These are phyloP conservation scores for Rhynchosporium secalis DNA, from an alignment of 2,329 filamentous ascomycete species.

Conservation along the genomic window DNA sequence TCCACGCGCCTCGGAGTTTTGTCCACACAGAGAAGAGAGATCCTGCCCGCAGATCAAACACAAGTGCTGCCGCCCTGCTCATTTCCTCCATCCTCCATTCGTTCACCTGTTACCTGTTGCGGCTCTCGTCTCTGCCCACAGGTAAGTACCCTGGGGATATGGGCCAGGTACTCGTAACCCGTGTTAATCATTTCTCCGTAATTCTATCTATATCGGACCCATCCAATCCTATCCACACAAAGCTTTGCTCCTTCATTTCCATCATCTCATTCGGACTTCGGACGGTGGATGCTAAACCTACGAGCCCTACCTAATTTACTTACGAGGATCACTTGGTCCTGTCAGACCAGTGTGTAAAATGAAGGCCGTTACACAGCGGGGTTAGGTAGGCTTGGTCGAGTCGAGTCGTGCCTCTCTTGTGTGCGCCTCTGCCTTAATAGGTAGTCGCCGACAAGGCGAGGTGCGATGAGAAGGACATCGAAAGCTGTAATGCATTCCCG, in stretches of 20 bases:
- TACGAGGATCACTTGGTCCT: too few species aligned
- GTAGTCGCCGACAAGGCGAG: conserved; percentile 4
- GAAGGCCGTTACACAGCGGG: not conserved
- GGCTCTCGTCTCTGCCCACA: conserved; percentile 9
- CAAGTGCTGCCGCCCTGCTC: conserved; percentile 5
- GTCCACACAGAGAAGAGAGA: not conserved
- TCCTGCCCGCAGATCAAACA: conserved; percentile 24
- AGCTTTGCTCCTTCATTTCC: too few species aligned
- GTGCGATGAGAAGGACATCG: not conserved
- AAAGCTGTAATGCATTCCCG: too few species aligned
- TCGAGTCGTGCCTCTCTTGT: not conserved
- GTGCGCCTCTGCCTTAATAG: not conserved
- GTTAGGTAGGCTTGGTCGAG: not conserved
- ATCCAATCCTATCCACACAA: not conserved
- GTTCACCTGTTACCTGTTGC: conserved; percentile 4
- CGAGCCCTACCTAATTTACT: too few species aligned
- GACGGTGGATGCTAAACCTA: too few species aligned
- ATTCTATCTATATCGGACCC: too few species aligned
- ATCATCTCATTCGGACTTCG: too few species aligned
- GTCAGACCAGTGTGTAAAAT: not conserved
- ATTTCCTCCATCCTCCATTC: conserved; percentile 18
- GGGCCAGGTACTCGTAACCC: not conserved
- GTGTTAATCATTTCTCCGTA: not conserved
- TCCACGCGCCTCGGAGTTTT: conserved; percentile 20
- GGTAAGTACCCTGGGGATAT: not conserved